phyloP scores from a whole-genome alignment of 2,329 filamentous ascomycete species.

The Byssothecium circinans region DNA sequence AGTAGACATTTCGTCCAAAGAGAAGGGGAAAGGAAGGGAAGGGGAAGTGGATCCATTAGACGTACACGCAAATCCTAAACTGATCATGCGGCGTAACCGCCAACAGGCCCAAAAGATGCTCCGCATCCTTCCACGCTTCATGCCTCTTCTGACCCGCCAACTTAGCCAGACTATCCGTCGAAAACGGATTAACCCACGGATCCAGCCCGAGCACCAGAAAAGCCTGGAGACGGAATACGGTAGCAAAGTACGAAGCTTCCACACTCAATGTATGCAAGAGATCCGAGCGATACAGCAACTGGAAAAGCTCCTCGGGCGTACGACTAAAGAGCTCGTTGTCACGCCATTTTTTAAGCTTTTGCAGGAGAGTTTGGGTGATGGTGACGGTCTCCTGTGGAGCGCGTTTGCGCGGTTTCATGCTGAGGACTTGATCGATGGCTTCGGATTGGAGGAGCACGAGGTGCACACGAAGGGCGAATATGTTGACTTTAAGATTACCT shows the following conservation, averaged over 20 bases:
- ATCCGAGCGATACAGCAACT: slow-evolving; percentile 30
- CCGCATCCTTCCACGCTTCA: slow-evolving; percentile 18
- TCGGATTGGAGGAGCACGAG: slow-evolving; percentile 27
- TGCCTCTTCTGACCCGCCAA: slow-evolving; percentile 19
- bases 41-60: background rate
- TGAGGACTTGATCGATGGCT: slow-evolving; percentile 25
- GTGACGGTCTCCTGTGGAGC: slow-evolving; percentile 9
- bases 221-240: slow-evolving; percentile 23
- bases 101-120: slow-evolving; percentile 19
- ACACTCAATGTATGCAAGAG: slow-evolving; percentile 21
- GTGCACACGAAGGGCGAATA: slow-evolving; percentile 20
- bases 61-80: slow-evolving; percentile 25
- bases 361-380: slow-evolving; percentile 8
- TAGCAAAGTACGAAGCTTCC: slow-evolving; percentile 30
- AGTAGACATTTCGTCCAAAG: background rate
- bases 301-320: slow-evolving; percentile 17
- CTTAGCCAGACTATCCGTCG: slow-evolving; percentile 14
- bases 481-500: slow-evolving; percentile 23
- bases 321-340: slow-evolving; percentile 26
- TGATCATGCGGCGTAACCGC: slow-evolving; percentile 21
- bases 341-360: slow-evolving; percentile 16
- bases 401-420: slow-evolving; percentile 6
- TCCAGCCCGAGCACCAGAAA: slow-evolving; percentile 18
- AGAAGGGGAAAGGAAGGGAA: background rate
- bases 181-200: slow-evolving; percentile 21